These are phyloP conservation scores for Globisporangium polare DNA, from an alignment of 352 stramenopile genomes.

Conservation along the genomic window DNA sequence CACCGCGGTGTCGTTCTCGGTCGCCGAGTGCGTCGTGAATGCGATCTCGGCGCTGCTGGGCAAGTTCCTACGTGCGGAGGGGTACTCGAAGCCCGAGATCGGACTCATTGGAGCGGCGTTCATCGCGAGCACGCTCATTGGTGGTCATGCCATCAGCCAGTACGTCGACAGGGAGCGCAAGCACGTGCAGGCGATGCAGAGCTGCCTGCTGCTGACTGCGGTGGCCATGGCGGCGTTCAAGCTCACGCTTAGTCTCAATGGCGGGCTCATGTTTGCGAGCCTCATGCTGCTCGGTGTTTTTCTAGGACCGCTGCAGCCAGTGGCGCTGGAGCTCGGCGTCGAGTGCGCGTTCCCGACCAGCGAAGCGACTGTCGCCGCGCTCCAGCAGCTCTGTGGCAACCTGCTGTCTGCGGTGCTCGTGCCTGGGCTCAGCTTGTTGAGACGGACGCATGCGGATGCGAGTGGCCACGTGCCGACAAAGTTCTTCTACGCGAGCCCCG, in stretches of 20 bases:
- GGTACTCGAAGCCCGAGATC: slow-evolving; percentile 62
- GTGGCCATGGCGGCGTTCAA: slow-evolving; percentile 43
- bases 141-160: slow-evolving; percentile 60
- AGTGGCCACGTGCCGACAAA: slow-evolving; percentile 24
- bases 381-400: slow-evolving; percentile 74
- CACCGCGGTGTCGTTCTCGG: slow-evolving; percentile 52
- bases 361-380: slow-evolving; percentile 62
- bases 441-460: slow-evolving; percentile 28
- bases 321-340: slow-evolving; percentile 62
- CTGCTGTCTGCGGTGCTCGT: slow-evolving; percentile 64
- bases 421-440: slow-evolving; percentile 42
- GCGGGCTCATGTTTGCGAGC: slow-evolving; percentile 37
- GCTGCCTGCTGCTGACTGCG: slow-evolving; percentile 46
- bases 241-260: slow-evolving; percentile 27
- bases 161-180: slow-evolving; percentile 58
- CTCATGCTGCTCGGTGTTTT: slow-evolving; percentile 45
- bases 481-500: slow-evolving; percentile 45
- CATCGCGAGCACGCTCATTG: slow-evolving; percentile 61
- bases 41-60: slow-evolving; percentile 64
- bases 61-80: slow-evolving; percentile 53
- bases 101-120: slow-evolving; percentile 59
- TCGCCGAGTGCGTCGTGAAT: slow-evolving; percentile 67
- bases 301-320: slow-evolving; percentile 56
- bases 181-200: slow-evolving; percentile 45
- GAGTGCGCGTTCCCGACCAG: slow-evolving; percentile 71